These are phyloP conservation scores for Clonostachys rhizophaga DNA, from an alignment of 2,329 filamentous ascomycete genomes.

Conservation along the genomic window DNA sequence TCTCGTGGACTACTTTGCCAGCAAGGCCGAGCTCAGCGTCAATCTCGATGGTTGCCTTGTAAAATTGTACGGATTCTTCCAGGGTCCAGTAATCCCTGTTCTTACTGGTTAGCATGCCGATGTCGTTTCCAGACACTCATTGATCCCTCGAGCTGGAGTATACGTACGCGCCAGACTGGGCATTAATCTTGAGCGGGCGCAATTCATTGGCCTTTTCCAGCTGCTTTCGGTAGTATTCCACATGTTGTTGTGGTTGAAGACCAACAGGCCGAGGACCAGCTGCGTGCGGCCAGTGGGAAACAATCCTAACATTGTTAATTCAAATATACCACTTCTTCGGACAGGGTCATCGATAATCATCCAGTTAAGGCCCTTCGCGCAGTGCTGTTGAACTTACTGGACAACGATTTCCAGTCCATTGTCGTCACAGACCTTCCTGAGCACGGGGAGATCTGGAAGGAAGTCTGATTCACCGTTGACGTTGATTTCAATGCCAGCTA, in stretches of 20 bases:
- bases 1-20: slow-evolving; percentile 22
- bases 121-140: background rate
- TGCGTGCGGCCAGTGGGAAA: too few relatives aligned
- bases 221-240: slow-evolving; percentile 1
- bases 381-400: too few relatives aligned
- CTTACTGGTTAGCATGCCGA: background rate
- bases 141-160: background rate
- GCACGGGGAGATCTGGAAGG: too few relatives aligned
- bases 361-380: too few relatives aligned
- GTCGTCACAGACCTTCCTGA: too few relatives aligned
- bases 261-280: background rate
- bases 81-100: slow-evolving; percentile 19
- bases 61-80: slow-evolving; percentile 24
- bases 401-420: too few relatives aligned
- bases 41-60: slow-evolving; percentile 17
- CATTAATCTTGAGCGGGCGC: slow-evolving; percentile 6
- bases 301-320: too few relatives aligned
- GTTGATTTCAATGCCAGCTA: too few relatives aligned
- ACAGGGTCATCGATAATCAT: too few relatives aligned
- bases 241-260: background rate
- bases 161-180: slow-evolving; percentile 8
- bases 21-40: slow-evolving; percentile 19
- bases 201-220: slow-evolving; percentile 4
- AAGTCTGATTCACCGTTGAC: too few relatives aligned
- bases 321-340: too few relatives aligned